phyloP scores from a whole-genome alignment of 176 grass and related monocot species.

The Elaeis guineensis region DNA sequence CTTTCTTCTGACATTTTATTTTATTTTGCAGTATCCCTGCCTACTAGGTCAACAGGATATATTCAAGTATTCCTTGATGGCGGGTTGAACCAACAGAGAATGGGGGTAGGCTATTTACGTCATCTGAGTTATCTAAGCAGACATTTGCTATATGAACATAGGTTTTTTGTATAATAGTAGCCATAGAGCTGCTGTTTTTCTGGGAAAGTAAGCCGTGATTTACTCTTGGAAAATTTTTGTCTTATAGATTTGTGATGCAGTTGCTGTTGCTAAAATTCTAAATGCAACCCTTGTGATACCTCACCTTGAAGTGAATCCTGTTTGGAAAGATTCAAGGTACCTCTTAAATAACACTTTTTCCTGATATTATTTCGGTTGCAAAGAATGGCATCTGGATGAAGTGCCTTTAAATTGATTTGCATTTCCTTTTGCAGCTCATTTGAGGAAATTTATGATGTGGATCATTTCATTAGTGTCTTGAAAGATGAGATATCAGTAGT shows the following conservation, averaged over 20 bases:
- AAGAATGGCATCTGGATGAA: no score
- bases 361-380: no score
- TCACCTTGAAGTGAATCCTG: conserved; percentile 91
- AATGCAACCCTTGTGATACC: conserved; percentile 92
- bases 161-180: no score
- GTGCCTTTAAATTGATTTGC: no score
- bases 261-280: conserved; percentile 91
- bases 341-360: not conserved
- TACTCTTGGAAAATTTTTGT: conserved; percentile 1
- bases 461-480: conserved; percentile 59
- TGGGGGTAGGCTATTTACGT: conserved; percentile 48
- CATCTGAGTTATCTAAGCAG: no score
- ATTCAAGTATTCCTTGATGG: conserved; percentile 99
- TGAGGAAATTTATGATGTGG: conserved; percentile 81
- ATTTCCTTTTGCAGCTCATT: conserved; percentile 53
- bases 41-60: conserved; percentile 49
- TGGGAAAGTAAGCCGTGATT: no score
- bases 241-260: conserved; percentile 92
- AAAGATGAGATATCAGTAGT: conserved; percentile 67
- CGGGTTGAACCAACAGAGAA: conserved; percentile 94
- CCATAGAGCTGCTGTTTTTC: no score
- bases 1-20: not conserved
- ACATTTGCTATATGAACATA: no score
- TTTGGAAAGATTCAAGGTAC: conserved; percentile 92
- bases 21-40: conserved; percentile 20